Base-by-base conservation (phyloP, 2,329 filamentous ascomycete species). In the Capronia americana region DNA sequence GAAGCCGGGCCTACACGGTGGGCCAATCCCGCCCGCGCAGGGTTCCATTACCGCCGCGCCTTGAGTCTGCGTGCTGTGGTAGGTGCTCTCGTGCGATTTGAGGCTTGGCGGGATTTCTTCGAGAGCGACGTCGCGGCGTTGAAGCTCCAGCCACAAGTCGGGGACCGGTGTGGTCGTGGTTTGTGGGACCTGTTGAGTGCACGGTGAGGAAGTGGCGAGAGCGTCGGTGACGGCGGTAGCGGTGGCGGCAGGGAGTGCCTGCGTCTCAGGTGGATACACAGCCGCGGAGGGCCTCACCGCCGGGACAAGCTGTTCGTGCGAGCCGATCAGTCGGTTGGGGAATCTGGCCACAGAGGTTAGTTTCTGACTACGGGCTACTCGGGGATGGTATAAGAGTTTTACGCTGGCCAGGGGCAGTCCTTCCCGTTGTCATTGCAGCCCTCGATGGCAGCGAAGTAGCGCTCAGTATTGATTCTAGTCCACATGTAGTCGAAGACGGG, bases 181-280 rank as follows among this genome's bases (percentile, higher is more conserved):
- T 48, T 59, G 23, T 20, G 55, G 17, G 44, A 10, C n/a, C 48
- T n/a, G 14, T 24, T 30, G 11, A 2, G 10, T 26, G 20, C 48
- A 53, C 5, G 38, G 38, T 3, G 38, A 44, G 38, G 17, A 6
- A 44, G 38, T 44, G 17, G 38, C 17, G 23, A 26, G 48, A 53
- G 55, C 23, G 20, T 26, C 30, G 7, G 12, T 8, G 4, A 32
- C 34, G n/a, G 46, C 51, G 20, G 50, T 63, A 46, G 61, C 26
- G 10, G 56, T 63, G 20, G 48, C 48, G 20, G 46, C 46, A 20
- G 46, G 46, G 5, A 51, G 20, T 17, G 57, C 7, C 20, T 14
- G 14, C 57, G 60, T 63, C 48, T 67, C 64, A 61, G 56, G 51
- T 63, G 60, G 56, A 61, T 63, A 67, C 64, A 63, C 64, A 63